Conservation (phyloP, 306 rosid species). For the Fragaria ananassa region DNA sequence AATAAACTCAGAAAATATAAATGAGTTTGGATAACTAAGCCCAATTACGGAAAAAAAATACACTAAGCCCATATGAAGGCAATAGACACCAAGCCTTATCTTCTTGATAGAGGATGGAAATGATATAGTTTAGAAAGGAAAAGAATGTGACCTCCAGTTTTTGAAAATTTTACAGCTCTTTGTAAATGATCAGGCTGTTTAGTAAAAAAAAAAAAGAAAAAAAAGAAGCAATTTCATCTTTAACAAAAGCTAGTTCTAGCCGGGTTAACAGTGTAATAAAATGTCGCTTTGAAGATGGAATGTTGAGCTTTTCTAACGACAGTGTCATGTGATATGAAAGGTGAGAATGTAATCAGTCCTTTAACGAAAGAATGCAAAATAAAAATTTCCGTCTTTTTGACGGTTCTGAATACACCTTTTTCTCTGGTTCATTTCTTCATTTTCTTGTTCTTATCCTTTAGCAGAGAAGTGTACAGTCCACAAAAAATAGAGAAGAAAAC, state of each 20-base stretch:
- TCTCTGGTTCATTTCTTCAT: not conserved
- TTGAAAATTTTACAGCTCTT: too few species aligned
- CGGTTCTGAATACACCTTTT: not conserved
- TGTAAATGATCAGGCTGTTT: too few species aligned
- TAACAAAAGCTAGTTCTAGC: not conserved
- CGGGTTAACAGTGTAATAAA: not conserved
- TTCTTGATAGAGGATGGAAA: not conserved
- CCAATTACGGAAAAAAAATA: not conserved
- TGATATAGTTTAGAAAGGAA: not conserved
- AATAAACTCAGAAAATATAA: not conserved
- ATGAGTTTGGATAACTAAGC: not conserved
- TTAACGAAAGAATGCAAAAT: not conserved
- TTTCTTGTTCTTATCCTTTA: constrained; percentile 4
- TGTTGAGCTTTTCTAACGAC: not conserved
- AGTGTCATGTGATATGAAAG: not conserved
- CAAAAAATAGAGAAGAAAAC: constrained; percentile 13
- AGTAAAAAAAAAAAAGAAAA: not conserved
- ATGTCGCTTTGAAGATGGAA: not conserved
- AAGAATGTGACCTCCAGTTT: not conserved
- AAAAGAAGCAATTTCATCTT: not conserved
- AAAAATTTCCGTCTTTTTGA: not conserved
- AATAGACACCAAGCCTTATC: not conserved
- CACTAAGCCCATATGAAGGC: not conserved
- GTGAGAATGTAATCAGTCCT: not conserved
- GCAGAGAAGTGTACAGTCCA: constrained; percentile 6